phyloP scores from a whole-genome alignment of 1,284 basidiomycete species.

The Moesziomyces sp. region DNA sequence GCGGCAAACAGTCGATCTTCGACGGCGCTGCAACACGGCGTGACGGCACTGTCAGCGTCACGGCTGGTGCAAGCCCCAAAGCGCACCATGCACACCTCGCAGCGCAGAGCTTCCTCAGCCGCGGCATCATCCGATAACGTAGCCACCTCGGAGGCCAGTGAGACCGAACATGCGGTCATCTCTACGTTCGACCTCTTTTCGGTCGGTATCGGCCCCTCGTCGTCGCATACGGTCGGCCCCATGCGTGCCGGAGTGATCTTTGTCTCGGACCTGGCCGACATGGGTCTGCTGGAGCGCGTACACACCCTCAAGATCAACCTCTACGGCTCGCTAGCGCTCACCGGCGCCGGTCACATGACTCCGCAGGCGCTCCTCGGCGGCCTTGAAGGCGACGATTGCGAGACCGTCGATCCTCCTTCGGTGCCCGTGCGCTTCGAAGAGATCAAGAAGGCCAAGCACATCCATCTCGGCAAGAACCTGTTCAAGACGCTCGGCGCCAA shows the following conservation, averaged over 20 bases:
- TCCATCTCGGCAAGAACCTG: constrained; percentile 75
- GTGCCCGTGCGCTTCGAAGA: constrained; percentile 76
- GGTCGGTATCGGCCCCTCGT: constrained; percentile 75
- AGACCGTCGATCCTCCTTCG: constrained; percentile 85
- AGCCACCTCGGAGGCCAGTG: constrained; percentile 13
- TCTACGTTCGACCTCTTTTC: constrained; percentile 81
- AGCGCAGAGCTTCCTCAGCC: not conserved
- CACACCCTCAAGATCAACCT: constrained; percentile 84
- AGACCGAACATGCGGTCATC: constrained; percentile 88
- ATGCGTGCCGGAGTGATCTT: constrained; percentile 93
- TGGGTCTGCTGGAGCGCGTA: constrained; percentile 79
- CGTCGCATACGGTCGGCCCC: constrained; percentile 78
- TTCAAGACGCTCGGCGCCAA: constrained; percentile 30
- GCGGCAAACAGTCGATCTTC: not conserved
- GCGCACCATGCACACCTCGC: constrained; percentile 8
- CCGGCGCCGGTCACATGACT: constrained; percentile 92
- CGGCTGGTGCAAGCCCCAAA: not conserved
- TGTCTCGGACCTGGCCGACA: constrained; percentile 75
- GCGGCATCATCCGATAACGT: not conserved
- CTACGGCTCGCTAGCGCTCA: constrained; percentile 73
- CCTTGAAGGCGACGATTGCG: constrained; percentile 76
- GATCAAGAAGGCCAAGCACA: constrained; percentile 76
- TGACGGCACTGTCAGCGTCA: not conserved
- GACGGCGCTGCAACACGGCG: not conserved
- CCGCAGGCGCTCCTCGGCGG: constrained; percentile 92